phyloP scores from a whole-genome alignment of 495 filamentous ascomycete species.

The Tuber melanosporum region DNA sequence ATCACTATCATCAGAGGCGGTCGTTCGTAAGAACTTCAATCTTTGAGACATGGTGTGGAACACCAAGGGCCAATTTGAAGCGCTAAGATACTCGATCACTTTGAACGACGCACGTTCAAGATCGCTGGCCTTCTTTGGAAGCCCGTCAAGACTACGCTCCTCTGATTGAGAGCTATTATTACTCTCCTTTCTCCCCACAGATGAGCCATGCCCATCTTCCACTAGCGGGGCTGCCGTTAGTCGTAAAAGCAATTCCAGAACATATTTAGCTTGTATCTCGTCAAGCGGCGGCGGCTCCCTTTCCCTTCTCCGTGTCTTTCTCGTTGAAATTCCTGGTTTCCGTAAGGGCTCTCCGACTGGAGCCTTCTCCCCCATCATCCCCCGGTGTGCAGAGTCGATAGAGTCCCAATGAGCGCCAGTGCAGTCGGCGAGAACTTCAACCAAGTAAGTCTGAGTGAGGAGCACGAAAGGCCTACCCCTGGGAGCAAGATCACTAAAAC shows the following conservation, averaged over 20 bases:
- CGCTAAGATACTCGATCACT: slow-evolving; percentile 55
- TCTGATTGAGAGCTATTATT: slow-evolving; percentile 27
- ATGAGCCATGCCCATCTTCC: slow-evolving; percentile 24
- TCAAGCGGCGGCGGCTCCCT: slow-evolving; percentile 42
- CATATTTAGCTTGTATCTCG: slow-evolving; percentile 39
- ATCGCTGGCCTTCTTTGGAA: slow-evolving; percentile 36
- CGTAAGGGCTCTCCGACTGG: slow-evolving; percentile 37
- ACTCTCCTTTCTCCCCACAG: slow-evolving; percentile 1
- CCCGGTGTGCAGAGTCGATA: slow-evolving; percentile 35
- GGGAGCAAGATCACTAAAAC: slow-evolving; percentile 37
- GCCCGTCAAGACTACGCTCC: slow-evolving; percentile 43
- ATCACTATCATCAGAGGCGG: slow-evolving; percentile 50
- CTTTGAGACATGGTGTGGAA: slow-evolving; percentile 50
- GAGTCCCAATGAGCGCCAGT: slow-evolving; percentile 54
- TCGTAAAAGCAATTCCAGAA: slow-evolving; percentile 38
- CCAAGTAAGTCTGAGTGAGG: slow-evolving; percentile 55
- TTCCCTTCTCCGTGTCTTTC: slow-evolving; percentile 33
- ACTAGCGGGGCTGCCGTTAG: slow-evolving; percentile 30
- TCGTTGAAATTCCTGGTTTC: slow-evolving; percentile 22
- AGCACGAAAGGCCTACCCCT: slow-evolving; percentile 51
- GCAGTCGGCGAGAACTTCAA: slow-evolving; percentile 59
- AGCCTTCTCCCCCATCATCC: slow-evolving; percentile 27
- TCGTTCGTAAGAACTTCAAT: slow-evolving; percentile 46
- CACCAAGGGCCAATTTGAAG: slow-evolving; percentile 57
- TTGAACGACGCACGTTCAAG: slow-evolving; percentile 40